These are phyloP conservation scores for Saussurea involucrata DNA, from an alignment of 129 eudicot species.

Conservation along the genomic window DNA sequence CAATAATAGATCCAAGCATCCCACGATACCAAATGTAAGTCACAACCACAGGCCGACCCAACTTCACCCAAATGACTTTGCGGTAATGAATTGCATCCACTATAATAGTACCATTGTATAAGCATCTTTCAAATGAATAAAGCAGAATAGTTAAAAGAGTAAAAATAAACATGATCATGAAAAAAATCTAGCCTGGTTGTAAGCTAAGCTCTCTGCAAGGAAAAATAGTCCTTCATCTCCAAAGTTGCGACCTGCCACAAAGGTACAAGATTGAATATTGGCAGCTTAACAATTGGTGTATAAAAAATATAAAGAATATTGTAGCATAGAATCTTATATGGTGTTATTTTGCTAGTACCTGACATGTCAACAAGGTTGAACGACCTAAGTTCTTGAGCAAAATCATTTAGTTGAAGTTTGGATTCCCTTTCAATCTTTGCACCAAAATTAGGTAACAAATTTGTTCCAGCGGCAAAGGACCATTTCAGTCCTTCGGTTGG, in stretches of 20 bases:
- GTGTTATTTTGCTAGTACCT: slow-evolving; percentile 42
- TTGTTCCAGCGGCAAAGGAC: slow-evolving; percentile 83
- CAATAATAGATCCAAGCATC: background rate
- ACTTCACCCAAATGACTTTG: background rate
- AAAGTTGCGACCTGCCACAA: slow-evolving; percentile 72
- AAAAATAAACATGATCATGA: background rate
- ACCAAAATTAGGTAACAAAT: slow-evolving; percentile 51
- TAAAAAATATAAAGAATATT: background rate
- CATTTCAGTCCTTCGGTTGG: slow-evolving; percentile 64
- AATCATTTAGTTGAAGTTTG: slow-evolving; percentile 56
- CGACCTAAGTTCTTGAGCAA: slow-evolving; percentile 81
- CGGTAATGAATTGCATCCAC: background rate
- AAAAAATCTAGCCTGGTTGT: slow-evolving; percentile 59
- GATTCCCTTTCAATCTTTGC: slow-evolving; percentile 68
- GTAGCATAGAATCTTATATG: background rate
- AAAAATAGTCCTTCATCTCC: slow-evolving; percentile 85
- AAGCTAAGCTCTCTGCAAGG: slow-evolving; percentile 91
- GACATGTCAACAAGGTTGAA: slow-evolving; percentile 74
- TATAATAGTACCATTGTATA: background rate
- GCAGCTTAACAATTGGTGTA: background rate
- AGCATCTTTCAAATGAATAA: background rate
- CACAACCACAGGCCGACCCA: background rate
- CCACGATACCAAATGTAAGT: background rate
- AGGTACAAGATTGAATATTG: slow-evolving; percentile 2
- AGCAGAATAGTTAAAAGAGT: background rate